These are phyloP conservation scores for Xerophyta viscosa DNA, from an alignment of 106 monocot species.

Conservation along the genomic window DNA sequence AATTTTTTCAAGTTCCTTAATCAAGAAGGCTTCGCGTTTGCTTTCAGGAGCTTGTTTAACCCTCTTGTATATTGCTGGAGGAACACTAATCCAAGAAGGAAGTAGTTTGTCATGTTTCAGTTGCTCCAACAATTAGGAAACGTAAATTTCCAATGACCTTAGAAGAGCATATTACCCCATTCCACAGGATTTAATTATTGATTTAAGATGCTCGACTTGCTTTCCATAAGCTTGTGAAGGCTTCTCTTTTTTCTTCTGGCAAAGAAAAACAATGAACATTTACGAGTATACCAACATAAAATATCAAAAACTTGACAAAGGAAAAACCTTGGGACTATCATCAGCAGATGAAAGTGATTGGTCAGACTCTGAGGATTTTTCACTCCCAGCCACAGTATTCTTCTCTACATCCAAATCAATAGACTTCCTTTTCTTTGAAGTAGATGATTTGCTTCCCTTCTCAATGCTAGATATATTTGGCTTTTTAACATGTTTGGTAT, in stretches of 20 bases:
- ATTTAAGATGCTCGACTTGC: conserved; percentile 73
- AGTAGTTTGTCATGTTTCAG: neutral
- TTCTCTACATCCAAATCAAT: conserved; percentile 25
- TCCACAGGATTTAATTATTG: conserved; percentile 91
- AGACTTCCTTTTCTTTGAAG: conserved; percentile 31
- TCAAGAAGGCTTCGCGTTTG: conserved; percentile 72
- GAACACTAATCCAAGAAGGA: conserved; percentile 36
- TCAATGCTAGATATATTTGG: conserved; percentile 36
- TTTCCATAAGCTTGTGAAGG: conserved; percentile 62
- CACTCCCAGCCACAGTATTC: conserved; percentile 32
- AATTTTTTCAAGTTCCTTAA: conserved; percentile 82
- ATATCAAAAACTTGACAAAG: neutral
- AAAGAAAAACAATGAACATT: conserved; percentile 7
- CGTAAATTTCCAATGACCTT: neutral
- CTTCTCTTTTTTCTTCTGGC: conserved; percentile 62
- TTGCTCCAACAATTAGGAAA: neutral
- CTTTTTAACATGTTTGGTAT: conserved; percentile 25
- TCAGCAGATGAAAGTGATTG: conserved; percentile 54
- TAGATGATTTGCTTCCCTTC: conserved; percentile 20
- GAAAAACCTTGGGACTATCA: conserved; percentile 44
- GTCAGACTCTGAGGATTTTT: conserved; percentile 33
- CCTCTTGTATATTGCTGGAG: conserved; percentile 81
- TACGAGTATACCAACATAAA: neutral
- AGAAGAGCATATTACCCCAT: conserved; percentile 34
- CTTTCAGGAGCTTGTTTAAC: conserved; percentile 83